phyloP scores from a whole-genome alignment of 106 monocot genomes.

The Gastrodia elata region DNA sequence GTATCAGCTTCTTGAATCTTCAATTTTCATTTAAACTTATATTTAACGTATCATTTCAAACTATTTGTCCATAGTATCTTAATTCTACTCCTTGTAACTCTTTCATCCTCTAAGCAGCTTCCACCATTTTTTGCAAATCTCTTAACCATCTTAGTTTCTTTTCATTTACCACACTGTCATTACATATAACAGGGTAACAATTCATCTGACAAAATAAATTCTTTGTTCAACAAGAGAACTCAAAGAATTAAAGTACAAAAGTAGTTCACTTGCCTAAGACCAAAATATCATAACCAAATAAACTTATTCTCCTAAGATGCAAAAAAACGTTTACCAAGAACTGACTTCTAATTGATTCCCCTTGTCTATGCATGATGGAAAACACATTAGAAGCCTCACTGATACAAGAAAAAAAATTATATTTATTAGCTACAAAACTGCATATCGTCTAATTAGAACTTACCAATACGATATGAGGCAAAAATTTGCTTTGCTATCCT shows the following conservation, averaged over 20 bases:
- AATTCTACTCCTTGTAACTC: no score
- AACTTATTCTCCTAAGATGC: not conserved
- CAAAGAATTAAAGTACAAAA: not conserved
- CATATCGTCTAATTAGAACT: conserved; percentile 3
- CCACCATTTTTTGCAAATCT: not conserved
- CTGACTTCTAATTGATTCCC: not conserved
- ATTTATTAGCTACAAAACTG: not conserved
- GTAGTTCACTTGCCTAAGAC: not conserved
- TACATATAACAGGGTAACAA: not conserved
- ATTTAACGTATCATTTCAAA: no score
- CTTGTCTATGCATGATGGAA: not conserved
- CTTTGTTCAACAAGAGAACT: not conserved
- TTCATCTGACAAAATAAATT: not conserved
- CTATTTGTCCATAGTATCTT: no score
- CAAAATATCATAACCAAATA: not conserved
- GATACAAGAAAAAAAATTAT: not conserved
- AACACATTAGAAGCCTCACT: not conserved
- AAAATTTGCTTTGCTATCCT: conserved; percentile 71
- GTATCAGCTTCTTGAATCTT: no score
- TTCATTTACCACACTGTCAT: not conserved
- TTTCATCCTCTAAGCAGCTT: not conserved
- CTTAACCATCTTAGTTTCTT: not conserved
- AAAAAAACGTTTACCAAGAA: not conserved
- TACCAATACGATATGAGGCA: conserved; percentile 62
- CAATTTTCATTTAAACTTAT: no score